A percentile compares a stretch with the other conserved stretches of the same genome.
Evolutionary conservation across 257 asterid species (phyloP).

Genomic region (Forsythia viridissima): DNA sequence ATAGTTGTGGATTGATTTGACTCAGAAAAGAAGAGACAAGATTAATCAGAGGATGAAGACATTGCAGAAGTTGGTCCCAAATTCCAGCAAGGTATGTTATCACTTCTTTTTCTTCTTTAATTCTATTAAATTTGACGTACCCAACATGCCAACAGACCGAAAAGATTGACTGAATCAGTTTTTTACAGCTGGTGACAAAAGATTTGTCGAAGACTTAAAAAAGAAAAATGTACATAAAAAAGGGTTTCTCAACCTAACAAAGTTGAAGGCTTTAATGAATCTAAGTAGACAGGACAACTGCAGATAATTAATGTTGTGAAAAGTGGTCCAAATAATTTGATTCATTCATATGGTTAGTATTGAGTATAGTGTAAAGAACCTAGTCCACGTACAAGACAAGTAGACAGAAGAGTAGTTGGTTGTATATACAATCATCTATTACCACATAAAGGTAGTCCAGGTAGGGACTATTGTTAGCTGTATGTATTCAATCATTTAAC

Average conservation of each 20-base stretch:
- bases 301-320: slow-evolving; percentile 5
- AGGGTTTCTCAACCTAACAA: not conserved
- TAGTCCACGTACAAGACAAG: slow-evolving; percentile 46
- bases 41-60: slow-evolving; percentile 91
- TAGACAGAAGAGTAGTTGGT: slow-evolving; percentile 37
- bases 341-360: no score
- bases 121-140: not conserved
- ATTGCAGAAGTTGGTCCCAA: slow-evolving; percentile 93
- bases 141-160: not conserved
- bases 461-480: slow-evolving; percentile 1
- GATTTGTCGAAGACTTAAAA: no score
- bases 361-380: slow-evolving; percentile 11
- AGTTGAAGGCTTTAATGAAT: slow-evolving; percentile 1
- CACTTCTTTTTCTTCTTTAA: not conserved
- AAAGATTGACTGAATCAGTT: no score
- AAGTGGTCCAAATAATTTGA: slow-evolving; percentile 39
- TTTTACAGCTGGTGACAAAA: no score
- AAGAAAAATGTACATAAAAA: not conserved
- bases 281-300: slow-evolving; percentile 7
- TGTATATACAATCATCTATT: slow-evolving; percentile 29
- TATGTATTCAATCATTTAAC: not conserved
- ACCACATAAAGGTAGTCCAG: slow-evolving; percentile 19
- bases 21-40: slow-evolving; percentile 88
- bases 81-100: slow-evolving; percentile 85
- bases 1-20: not conserved